Percentiles rank a stretch among this genome's conserved stretches.
phyloP scores from a whole-genome alignment of 148 eudicot genomes.

The Diospyros lotus region DNA sequence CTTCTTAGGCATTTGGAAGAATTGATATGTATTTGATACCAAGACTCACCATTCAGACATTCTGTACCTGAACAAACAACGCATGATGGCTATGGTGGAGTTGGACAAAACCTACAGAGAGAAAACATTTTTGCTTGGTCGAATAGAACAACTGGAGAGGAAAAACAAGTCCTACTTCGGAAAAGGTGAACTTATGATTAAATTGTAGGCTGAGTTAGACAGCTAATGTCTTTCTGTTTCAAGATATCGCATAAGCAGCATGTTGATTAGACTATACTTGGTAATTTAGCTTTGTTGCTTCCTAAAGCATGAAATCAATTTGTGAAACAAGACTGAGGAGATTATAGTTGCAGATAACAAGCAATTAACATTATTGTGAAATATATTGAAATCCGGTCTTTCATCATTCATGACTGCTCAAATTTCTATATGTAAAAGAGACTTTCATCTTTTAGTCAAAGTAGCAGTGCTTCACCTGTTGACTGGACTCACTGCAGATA shows the following conservation, averaged over 20 bases:
- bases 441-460: no score
- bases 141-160: slow-evolving; percentile 39
- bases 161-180: slow-evolving; percentile 15
- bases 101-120: slow-evolving; percentile 41
- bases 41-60: slow-evolving; percentile 38
- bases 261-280: not conserved
- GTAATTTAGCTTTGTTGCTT: not conserved
- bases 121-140: slow-evolving; percentile 35
- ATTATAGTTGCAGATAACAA: not conserved
- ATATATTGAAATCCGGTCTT: not conserved
- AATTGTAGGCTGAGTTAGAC: not conserved
- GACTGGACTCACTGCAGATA: no score
- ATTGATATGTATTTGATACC: not conserved
- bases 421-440: no score
- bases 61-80: slow-evolving; percentile 48
- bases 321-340: not conserved
- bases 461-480: no score
- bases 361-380: not conserved
- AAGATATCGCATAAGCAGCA: not conserved
- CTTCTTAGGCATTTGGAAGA: slow-evolving; percentile 12
- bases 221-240: not conserved
- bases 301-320: not conserved
- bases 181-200: slow-evolving; percentile 26
- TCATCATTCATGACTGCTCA: not conserved
- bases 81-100: slow-evolving; percentile 48